Conservation (phyloP, 2,329 filamentous ascomycete genomes). For the Ophiostoma pallidulum region DNA sequence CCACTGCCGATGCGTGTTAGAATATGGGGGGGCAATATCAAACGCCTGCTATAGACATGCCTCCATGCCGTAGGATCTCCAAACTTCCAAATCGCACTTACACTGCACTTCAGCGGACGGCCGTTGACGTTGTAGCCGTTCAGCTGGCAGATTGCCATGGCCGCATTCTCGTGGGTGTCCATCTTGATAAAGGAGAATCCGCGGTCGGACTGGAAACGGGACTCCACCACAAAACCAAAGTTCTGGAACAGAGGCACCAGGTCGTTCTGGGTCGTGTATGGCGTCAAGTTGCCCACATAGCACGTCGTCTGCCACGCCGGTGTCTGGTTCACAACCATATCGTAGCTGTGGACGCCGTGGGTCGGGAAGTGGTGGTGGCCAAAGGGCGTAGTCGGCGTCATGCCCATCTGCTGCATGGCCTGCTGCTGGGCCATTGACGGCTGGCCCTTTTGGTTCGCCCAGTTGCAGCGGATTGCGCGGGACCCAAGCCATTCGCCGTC, state of each 20-base stretch:
- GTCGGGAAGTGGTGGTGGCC: conserved; percentile 97
- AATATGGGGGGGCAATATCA: too few species aligned
- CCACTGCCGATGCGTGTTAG: conserved; percentile 54
- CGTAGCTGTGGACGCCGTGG: conserved; percentile 92
- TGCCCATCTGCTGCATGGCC: conserved; percentile 93
- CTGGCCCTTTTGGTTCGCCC: conserved; percentile 99
- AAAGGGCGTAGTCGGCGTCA: conserved; percentile 93
- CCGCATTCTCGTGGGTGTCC: conserved; percentile 95
- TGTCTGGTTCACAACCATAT: conserved; percentile 92
- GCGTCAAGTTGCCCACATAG: conserved; percentile 92
- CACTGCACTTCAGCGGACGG: conserved; percentile 93
- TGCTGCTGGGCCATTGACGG: conserved; percentile 97
- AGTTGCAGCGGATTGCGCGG: conserved; percentile 97
- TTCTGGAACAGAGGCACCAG: conserved; percentile 98
- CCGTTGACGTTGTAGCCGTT: conserved; percentile 98
- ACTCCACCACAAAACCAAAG: conserved; percentile 95
- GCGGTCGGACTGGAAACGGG: conserved; percentile 93
- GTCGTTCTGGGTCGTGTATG: conserved; percentile 94
- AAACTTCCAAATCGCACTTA: too few species aligned
- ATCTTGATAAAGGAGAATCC: conserved; percentile 99
- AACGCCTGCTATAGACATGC: too few species aligned
- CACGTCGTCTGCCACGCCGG: conserved; percentile 97
- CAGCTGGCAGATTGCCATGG: conserved; percentile 96
- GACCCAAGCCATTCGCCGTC: conserved; percentile 98
- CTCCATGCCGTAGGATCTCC: too few species aligned